Evolutionary conservation across 495 filamentous ascomycete genomes (phyloP), one percentile per base, ranked within the genome.

Genomic region (Aspergillus bertholletiae): DNA sequence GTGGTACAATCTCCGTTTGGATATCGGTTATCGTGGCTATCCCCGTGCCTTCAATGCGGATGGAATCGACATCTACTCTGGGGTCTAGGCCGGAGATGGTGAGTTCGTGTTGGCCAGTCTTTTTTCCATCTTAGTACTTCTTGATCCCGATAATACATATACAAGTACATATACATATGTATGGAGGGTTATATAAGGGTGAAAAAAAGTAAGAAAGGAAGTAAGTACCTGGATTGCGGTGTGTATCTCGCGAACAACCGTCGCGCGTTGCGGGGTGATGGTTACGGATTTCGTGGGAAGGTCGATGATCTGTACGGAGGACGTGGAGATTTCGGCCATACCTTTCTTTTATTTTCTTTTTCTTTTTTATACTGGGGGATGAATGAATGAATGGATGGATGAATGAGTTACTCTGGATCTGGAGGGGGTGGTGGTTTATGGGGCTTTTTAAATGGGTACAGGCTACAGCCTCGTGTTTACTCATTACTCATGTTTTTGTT

Each of bases 11-110:
- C 52, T 87, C 80, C 39, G 88, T 79, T n/a, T 79, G 77, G 62
- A 88, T 81, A 59, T 89, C 84, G 4, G 81, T 85, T 59, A 89
- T 86, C 49, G 78, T 81, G 0, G 74, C 70, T 1, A 70, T 60
- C 27, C 84, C 84, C 46, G 76, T 82, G 49, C 85, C 85, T 59
- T 87, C 84, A 51, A 90, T 83, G 59, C 87, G 86, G 70, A 89
- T 83, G 26, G 84, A 87, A 61, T 84, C 74, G 60, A 84, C 74
- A 52, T 89, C 84, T 35, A 80, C 74, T 13, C 77, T 81, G 2
- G 84, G 85, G 7, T 83, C 81, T 22, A 90, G 72, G 15, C 85
- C 88, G 17, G 81, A 63, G 28, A 91, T 76, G 7, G 77, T 81
- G 55, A 92, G 81, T 53, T 88, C 77, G 60, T 86, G 86, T 22